Conservation (phyloP, 768 basidiomycete species). For the Lactifluus hygrophoroides region DNA sequence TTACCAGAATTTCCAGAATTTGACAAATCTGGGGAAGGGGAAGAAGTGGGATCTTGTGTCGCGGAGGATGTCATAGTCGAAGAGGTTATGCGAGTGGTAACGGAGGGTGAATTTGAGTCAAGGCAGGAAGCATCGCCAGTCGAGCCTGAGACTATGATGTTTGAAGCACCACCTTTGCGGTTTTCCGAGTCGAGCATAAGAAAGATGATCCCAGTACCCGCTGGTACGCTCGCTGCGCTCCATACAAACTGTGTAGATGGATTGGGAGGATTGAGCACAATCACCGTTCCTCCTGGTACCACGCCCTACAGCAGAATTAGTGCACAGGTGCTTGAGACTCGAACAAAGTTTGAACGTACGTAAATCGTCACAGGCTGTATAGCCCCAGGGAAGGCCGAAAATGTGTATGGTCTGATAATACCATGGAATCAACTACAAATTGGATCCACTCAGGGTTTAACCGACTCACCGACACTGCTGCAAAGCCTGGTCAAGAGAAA, state of each 20-base stretch:
- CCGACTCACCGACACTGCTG: conserved; percentile 50
- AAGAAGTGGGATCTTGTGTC: neutral
- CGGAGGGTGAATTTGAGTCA: conserved; percentile 42
- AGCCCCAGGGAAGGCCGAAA: conserved; percentile 36
- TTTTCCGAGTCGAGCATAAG: conserved; percentile 44
- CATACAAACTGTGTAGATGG: conserved; percentile 40
- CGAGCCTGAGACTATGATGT: conserved; percentile 37
- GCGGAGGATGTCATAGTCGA: neutral
- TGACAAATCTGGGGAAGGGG: neutral
- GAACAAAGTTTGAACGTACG: conserved; percentile 29
- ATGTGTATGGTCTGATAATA: neutral
- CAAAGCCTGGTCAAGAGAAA: conserved; percentile 42
- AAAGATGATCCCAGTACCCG: conserved; percentile 52
- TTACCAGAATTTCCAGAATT: neutral
- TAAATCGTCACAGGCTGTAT: conserved; percentile 45
- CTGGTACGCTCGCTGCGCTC: conserved; percentile 42
- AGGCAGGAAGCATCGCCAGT: conserved; percentile 47
- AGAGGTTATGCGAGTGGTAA: conserved; percentile 27
- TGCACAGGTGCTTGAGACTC: neutral
- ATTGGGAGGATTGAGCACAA: conserved; percentile 36
- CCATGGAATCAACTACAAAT: neutral
- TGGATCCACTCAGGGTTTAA: neutral
- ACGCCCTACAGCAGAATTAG: conserved; percentile 35
- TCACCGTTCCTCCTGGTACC: conserved; percentile 52
- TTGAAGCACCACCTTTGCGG: conserved; percentile 51